These are phyloP conservation scores for Populus tremula DNA, from an alignment of 345 rosid species.

Conservation along the genomic window DNA sequence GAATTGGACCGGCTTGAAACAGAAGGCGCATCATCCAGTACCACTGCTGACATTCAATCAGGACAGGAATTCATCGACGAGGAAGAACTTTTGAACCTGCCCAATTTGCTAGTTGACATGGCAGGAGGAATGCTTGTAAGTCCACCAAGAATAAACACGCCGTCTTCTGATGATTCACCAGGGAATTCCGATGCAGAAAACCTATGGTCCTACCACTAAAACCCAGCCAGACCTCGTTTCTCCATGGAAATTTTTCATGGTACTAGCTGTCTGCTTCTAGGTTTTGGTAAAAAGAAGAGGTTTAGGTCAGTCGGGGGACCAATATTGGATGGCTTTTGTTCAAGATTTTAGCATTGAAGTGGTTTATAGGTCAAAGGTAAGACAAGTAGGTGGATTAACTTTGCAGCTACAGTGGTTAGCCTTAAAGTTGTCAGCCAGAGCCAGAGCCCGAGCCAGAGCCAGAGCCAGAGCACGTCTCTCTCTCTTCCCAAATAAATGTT, in stretches of 20 bases:
- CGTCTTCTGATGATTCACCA: constrained; percentile 51
- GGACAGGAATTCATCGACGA: constrained; percentile 47
- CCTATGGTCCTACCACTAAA: constrained; percentile 43
- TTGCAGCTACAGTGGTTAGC: not conserved
- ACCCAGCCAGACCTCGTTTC: not conserved
- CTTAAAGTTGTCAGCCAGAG: not conserved
- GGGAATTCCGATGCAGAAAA: constrained; percentile 49
- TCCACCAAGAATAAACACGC: constrained; percentile 62
- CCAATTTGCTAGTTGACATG: constrained; percentile 63
- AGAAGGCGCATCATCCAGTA: not conserved
- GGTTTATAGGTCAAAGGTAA: not conserved
- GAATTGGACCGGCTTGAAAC: constrained; percentile 2
- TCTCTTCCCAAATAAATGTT: not conserved
- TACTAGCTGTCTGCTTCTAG: not conserved
- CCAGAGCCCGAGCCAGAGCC: not conserved
- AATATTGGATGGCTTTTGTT: not conserved
- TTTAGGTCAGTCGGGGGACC: not conserved
- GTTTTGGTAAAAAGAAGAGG: not conserved
- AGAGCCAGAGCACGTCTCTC: not conserved
- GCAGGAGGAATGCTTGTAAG: constrained; percentile 73
- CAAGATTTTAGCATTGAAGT: not conserved
- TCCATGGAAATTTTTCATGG: not conserved
- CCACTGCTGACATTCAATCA: not conserved
- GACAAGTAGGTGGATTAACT: not conserved
- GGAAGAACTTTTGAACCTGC: constrained; percentile 55